These are phyloP conservation scores for Neofusicoccum ribis DNA, from an alignment of 2,329 filamentous ascomycete genomes.

Conservation along the genomic window DNA sequence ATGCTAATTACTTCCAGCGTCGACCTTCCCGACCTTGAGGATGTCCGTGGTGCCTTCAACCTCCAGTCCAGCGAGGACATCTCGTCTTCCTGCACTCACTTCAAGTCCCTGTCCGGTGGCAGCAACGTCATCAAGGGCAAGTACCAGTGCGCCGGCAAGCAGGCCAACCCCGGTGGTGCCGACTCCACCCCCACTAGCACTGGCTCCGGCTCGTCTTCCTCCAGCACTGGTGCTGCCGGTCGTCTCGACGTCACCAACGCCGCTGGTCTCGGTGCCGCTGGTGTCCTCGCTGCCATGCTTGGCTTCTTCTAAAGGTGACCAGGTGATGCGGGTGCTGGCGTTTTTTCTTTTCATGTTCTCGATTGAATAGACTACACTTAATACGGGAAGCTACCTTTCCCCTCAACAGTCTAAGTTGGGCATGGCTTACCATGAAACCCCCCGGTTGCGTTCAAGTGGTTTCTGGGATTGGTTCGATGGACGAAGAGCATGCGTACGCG, in stretches of 20 bases:
- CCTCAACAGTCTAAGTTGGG: conserved; percentile 12
- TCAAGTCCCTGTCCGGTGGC: conserved; percentile 42
- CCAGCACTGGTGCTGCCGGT: conserved; percentile 39
- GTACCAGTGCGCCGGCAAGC: conserved; percentile 43
- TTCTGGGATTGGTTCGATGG: conserved; percentile 4
- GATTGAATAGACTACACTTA: conserved; percentile 42
- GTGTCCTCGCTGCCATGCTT: conserved; percentile 50
- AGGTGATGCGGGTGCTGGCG: conserved; percentile 32
- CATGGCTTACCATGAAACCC: conserved; percentile 4
- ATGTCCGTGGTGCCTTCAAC: conserved; percentile 53
- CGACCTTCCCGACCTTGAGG: conserved; percentile 58
- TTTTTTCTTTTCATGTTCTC: conserved; percentile 27
- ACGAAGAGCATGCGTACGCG: conserved; percentile 8
- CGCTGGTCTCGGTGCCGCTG: conserved; percentile 46
- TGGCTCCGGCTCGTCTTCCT: conserved; percentile 24
- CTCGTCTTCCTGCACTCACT: conserved; percentile 40
- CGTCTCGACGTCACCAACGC: conserved; percentile 40
- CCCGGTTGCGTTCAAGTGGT: conserved; percentile 4
- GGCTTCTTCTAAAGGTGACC: conserved; percentile 44
- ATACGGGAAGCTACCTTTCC: conserved; percentile 12
- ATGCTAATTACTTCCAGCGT: conserved; percentile 58
- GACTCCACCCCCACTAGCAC: conserved; percentile 38
- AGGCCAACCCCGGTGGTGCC: conserved; percentile 38
- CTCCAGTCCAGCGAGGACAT: conserved; percentile 48
- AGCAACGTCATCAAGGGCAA: conserved; percentile 45